Percentiles rank a stretch among this genome's conserved stretches.
Evolutionary conservation across 2,329 filamentous ascomycete species (phyloP).

Genomic region (Fusarium avenaceum): DNA sequence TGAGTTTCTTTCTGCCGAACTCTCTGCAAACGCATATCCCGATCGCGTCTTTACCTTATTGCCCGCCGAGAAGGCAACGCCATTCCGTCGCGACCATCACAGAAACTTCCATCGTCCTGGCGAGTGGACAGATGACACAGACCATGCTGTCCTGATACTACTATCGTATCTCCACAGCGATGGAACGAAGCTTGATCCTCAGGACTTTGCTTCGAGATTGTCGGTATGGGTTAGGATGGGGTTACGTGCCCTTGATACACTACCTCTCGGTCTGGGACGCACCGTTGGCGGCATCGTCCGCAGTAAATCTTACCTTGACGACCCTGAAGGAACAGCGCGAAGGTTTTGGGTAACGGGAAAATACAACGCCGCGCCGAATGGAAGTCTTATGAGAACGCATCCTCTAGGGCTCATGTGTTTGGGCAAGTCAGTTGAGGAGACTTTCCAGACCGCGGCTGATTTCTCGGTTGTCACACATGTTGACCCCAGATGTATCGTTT

Average conservation of each 20-base stretch:
- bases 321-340: constrained; percentile 58
- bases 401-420: constrained; percentile 64
- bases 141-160: constrained; percentile 64
- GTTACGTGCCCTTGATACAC: constrained; percentile 60
- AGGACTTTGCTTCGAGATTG: constrained; percentile 61
- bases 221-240: constrained; percentile 63
- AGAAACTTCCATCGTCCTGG: constrained; percentile 57
- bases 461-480: constrained; percentile 63
- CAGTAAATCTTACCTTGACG: constrained; percentile 54
- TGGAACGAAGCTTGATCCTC: constrained; percentile 53
- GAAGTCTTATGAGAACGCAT: constrained; percentile 67
- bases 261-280: constrained; percentile 63
- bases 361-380: constrained; percentile 62
- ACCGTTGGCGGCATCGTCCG: constrained; percentile 62
- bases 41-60: constrained; percentile 57
- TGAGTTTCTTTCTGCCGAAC: constrained; percentile 60
- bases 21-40: constrained; percentile 55
- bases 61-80: constrained; percentile 54
- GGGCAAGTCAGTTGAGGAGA: constrained; percentile 56
- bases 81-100: constrained; percentile 60
- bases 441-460: constrained; percentile 58
- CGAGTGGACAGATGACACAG: constrained; percentile 69
- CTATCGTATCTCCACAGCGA: constrained; percentile 62
- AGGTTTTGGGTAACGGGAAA: constrained; percentile 58
- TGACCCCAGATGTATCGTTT: constrained; percentile 65